These are phyloP conservation scores for Emmonsia crescens DNA, from an alignment of 2,329 filamentous ascomycete species.

Conservation along the genomic window DNA sequence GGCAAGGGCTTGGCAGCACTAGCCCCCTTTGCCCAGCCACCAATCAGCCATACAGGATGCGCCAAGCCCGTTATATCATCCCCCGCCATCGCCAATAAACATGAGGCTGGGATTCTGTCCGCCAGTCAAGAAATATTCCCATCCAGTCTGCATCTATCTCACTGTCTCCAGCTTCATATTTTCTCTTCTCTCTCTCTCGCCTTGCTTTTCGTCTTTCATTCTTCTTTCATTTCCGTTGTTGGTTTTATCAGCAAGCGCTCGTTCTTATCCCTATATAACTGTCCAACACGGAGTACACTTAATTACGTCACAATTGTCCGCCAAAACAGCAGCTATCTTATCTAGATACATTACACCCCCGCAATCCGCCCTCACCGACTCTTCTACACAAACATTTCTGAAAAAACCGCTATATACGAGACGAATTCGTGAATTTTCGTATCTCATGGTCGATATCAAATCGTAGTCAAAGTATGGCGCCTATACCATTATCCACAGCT, in stretches of 20 bases:
- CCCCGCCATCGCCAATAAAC: constrained; percentile 12
- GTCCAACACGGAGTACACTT: too few relatives aligned
- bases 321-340: not conserved
- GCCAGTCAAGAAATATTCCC: not conserved
- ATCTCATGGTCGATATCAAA: not conserved
- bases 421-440: not conserved
- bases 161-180: not conserved
- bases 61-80: constrained; percentile 9
- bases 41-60: not conserved
- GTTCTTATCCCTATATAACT: not conserved
- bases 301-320: not conserved
- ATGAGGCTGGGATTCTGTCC: not conserved
- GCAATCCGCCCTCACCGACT: not conserved
- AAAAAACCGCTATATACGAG: not conserved
- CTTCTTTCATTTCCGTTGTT: not conserved
- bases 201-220: not conserved
- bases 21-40: not conserved
- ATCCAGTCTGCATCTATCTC: not conserved
- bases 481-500: not conserved
- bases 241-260: not conserved
- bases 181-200: not conserved
- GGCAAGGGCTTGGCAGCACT: not conserved
- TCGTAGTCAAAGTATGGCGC: not conserved
- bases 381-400: not conserved
- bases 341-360: not conserved